Evolutionary conservation across 2,329 filamentous ascomycete species (phyloP).

Genomic region (Pseudogymnoascus sp.): DNA sequence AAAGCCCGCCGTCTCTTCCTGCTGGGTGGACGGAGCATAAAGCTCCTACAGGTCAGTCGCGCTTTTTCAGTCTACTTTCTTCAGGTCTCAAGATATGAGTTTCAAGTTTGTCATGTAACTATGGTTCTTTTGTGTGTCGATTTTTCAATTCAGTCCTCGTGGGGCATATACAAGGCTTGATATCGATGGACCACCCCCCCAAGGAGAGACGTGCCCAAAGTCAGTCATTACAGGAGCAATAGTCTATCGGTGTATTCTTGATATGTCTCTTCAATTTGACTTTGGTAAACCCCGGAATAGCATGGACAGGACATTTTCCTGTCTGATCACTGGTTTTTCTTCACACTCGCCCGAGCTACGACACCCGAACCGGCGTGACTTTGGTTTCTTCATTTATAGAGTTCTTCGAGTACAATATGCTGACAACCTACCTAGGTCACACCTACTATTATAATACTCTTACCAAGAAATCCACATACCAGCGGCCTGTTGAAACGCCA

Average conservation of each 20-base stretch:
- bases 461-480: conserved; percentile 83
- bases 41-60: conserved; percentile 60
- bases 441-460: conserved; percentile 78
- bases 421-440: conserved; percentile 48
- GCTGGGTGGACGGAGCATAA: conserved; percentile 90
- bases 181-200: not conserved
- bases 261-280: not conserved
- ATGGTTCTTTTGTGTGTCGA: not conserved
- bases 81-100: not conserved
- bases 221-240: not conserved
- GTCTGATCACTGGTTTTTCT: not conserved
- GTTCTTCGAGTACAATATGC: conserved; percentile 11
- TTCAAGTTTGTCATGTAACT: not conserved
- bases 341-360: not conserved
- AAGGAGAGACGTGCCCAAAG: not conserved
- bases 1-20: conserved; percentile 50
- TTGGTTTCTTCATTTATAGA: not conserved
- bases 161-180: not conserved
- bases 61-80: not conserved
- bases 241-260: not conserved
- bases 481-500: conserved; percentile 49
- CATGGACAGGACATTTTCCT: not conserved
- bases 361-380: not conserved
- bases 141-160: not conserved
- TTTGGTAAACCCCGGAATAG: not conserved